Conservation (phyloP, 1,284 basidiomycete genomes). For the Pseudozyma thailandica region DNA sequence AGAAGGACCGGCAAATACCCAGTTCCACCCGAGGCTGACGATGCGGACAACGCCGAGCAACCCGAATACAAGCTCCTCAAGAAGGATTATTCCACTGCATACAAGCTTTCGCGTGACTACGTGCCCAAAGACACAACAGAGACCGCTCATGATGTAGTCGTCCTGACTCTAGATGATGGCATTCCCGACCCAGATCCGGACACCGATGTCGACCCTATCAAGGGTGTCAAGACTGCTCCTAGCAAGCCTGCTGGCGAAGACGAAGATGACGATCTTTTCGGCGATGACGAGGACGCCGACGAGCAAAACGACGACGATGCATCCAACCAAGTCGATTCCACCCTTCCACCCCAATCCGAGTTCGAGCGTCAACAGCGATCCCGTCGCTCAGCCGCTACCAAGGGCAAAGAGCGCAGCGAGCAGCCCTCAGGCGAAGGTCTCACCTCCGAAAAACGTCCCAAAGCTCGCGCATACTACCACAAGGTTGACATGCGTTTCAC, state of each 20-base stretch:
- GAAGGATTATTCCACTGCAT: constrained; percentile 54
- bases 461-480: constrained; percentile 61
- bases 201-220: constrained; percentile 41
- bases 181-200: constrained; percentile 56
- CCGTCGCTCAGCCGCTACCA: constrained; percentile 27
- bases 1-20: constrained; percentile 58
- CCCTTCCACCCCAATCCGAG: constrained; percentile 52
- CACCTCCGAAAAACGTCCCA: constrained; percentile 25
- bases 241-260: constrained; percentile 12
- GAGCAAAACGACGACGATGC: constrained; percentile 12
- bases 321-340: constrained; percentile 25
- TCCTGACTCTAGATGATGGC: constrained; percentile 59
- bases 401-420: constrained; percentile 49
- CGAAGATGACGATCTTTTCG: constrained; percentile 51
- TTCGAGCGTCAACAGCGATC: constrained; percentile 52
- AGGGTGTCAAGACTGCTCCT: constrained; percentile 28
- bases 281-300: constrained; percentile 34
- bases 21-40: constrained; percentile 16
- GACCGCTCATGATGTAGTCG: constrained; percentile 48
- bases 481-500: constrained; percentile 61
- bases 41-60: constrained; percentile 12
- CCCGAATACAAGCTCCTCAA: constrained; percentile 26
- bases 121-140: constrained; percentile 54
- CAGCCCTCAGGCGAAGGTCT: constrained; percentile 29
- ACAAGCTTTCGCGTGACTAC: constrained; percentile 57